phyloP scores from a whole-genome alignment of 306 rosid genomes.

The Begonia masoniana region DNA sequence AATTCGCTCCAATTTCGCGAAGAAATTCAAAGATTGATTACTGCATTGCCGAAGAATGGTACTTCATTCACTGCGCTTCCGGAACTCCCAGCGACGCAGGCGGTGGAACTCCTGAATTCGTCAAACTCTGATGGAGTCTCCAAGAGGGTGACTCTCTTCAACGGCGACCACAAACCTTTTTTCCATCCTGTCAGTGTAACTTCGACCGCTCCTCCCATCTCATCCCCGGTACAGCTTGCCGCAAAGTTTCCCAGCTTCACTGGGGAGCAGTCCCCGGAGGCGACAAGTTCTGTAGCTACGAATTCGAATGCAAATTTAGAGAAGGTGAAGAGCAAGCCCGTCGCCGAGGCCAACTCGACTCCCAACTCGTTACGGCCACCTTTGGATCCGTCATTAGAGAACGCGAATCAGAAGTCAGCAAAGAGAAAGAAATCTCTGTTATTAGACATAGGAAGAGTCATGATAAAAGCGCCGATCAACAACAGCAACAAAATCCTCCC shows the following conservation, averaged over 20 bases:
- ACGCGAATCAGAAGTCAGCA: constrained; percentile 34
- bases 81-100: constrained; percentile 77
- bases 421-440: constrained; percentile 82
- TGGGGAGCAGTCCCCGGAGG: constrained; percentile 40
- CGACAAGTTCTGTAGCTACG: constrained; percentile 18
- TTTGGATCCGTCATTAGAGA: constrained; percentile 41
- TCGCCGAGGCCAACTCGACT: constrained; percentile 54
- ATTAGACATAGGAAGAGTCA: constrained; percentile 84
- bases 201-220: constrained; percentile 40
- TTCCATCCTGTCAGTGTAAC: constrained; percentile 25
- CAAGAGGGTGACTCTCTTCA: constrained; percentile 8
- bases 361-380: constrained; percentile 36
- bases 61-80: constrained; percentile 92
- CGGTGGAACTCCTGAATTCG: constrained; percentile 75
- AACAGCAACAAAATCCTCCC: constrained; percentile 1
- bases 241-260: constrained; percentile 57
- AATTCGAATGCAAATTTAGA: constrained; percentile 33
- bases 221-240: constrained; percentile 48
- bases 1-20: constrained; percentile 70
- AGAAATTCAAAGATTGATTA: constrained; percentile 68
- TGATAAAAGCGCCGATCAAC: constrained; percentile 39
- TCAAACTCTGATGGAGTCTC: constrained; percentile 20
- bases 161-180: constrained; percentile 24
- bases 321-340: constrained; percentile 60
- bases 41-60: constrained; percentile 47